phyloP scores from a whole-genome alignment of 2,329 filamentous ascomycete genomes.

The Stemphylium lycopersici region DNA sequence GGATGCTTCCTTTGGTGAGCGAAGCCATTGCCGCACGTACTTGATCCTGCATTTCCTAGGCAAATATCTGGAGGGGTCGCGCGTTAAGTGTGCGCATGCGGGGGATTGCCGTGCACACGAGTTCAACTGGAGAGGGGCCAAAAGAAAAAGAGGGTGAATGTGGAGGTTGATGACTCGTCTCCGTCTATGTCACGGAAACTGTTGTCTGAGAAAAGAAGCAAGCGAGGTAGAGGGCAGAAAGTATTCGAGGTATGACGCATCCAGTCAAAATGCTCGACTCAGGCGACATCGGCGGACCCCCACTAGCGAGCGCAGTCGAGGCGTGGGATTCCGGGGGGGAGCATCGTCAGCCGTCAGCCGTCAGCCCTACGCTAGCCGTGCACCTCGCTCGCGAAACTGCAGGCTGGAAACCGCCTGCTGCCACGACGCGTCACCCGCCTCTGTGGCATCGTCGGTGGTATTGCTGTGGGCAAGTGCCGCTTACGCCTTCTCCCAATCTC shows the following conservation, averaged over 20 bases:
- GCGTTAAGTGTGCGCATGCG: constrained; percentile 15
- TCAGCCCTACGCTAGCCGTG: constrained; percentile 30
- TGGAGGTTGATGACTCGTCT: neutral
- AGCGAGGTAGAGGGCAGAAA: constrained; percentile 3
- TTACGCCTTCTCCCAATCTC: neutral
- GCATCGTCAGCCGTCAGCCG: neutral
- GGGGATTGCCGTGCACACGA: neutral
- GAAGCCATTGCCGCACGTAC: constrained; percentile 39
- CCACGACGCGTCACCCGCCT: constrained; percentile 24
- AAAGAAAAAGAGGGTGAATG: neutral
- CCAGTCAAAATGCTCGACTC: constrained; percentile 26
- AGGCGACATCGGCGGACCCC: constrained; percentile 41
- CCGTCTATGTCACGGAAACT: neutral
- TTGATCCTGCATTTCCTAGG: constrained; percentile 15
- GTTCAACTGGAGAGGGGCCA: constrained; percentile 3
- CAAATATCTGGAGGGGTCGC: constrained; percentile 21
- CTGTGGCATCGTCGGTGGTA: constrained; percentile 1
- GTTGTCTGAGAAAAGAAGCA: neutral
- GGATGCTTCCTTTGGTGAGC: constrained; percentile 48
- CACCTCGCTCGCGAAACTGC: constrained; percentile 3
- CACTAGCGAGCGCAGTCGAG: constrained; percentile 17
- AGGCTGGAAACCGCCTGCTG: neutral
- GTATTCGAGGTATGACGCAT: constrained; percentile 26
- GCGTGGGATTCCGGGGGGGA: constrained; percentile 12
- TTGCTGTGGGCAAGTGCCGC: neutral